Evolutionary conservation across 352 stramenopile genomes (phyloP).

Genomic region (Pythium aphanidermatum): DNA sequence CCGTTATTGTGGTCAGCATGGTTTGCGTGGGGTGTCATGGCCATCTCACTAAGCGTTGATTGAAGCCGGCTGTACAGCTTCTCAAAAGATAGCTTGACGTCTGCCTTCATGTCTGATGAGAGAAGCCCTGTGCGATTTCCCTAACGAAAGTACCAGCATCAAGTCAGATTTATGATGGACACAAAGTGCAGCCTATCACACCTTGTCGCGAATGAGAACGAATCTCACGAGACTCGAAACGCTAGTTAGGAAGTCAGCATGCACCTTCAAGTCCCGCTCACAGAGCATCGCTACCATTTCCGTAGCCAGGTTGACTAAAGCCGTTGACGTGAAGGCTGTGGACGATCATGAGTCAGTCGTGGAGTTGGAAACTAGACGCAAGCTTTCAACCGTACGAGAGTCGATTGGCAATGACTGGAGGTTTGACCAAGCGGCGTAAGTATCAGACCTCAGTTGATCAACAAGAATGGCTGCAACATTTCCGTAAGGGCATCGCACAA

Average conservation of each 20-base stretch:
- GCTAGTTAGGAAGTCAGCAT: constrained; percentile 61
- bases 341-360: too few species aligned
- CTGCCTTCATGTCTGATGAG: background rate
- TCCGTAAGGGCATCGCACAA: constrained; percentile 57
- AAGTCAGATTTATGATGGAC: too few species aligned
- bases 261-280: constrained; percentile 51
- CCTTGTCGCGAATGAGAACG: constrained; percentile 57
- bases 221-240: constrained; percentile 62
- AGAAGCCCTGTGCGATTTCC: constrained; percentile 5
- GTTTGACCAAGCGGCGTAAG: constrained; percentile 30
- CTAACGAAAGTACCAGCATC: too few species aligned
- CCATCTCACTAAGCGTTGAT: constrained; percentile 8
- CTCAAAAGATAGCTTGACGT: constrained; percentile 3
- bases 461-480: constrained; percentile 64
- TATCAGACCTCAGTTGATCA: constrained; percentile 47
- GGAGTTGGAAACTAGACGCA: too few species aligned
- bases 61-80: constrained; percentile 14
- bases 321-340: constrained; percentile 12
- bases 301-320: constrained; percentile 25
- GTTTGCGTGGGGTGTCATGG: background rate
- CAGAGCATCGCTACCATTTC: constrained; percentile 32
- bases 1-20: background rate
- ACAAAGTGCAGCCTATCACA: constrained; percentile 9
- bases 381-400: too few species aligned
- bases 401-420: background rate